Conservation (phyloP, 495 filamentous ascomycete genomes). For the Penicillium macrosclerotiorum region DNA sequence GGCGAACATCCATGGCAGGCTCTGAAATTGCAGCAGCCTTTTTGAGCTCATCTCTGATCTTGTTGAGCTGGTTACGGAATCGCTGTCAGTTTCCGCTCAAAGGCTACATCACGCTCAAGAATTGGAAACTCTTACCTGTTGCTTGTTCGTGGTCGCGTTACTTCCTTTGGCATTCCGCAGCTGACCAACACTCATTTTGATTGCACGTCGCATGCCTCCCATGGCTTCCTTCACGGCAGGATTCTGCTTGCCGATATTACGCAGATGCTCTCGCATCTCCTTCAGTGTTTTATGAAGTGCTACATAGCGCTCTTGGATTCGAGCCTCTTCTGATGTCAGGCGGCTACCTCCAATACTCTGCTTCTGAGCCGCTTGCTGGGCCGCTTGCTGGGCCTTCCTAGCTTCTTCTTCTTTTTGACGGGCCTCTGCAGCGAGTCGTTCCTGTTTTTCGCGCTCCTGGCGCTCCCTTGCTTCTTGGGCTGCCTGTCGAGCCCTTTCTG, state of each 20-base stretch:
- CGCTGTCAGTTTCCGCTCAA: too few relatives aligned
- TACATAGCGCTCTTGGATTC: slow-evolving; percentile 58
- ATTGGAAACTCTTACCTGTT: slow-evolving; percentile 31
- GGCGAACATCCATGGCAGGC: slow-evolving; percentile 62
- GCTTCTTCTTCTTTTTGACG: slow-evolving; percentile 36
- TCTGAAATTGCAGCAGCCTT: slow-evolving; percentile 46
- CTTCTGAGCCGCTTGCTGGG: slow-evolving; percentile 30
- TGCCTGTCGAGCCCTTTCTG: slow-evolving; percentile 41
- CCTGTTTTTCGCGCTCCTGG: slow-evolving; percentile 51
- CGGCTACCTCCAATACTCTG: slow-evolving; percentile 27
- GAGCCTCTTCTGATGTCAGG: slow-evolving; percentile 34
- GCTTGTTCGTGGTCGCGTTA: slow-evolving; percentile 61
- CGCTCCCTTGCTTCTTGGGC: slow-evolving; percentile 51
- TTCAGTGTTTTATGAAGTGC: slow-evolving; percentile 74
- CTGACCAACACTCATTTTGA: slow-evolving; percentile 72
- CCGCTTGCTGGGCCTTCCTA: slow-evolving; percentile 35
- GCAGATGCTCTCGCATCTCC: slow-evolving; percentile 58
- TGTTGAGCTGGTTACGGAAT: too few relatives aligned
- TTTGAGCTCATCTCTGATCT: slow-evolving; percentile 47
- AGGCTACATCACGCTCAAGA: too few relatives aligned
- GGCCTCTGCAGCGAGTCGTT: slow-evolving; percentile 39
- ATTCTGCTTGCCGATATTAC: slow-evolving; percentile 46
- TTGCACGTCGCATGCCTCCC: slow-evolving; percentile 71
- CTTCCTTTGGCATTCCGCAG: slow-evolving; percentile 62
- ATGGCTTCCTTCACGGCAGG: slow-evolving; percentile 59